phyloP scores from a whole-genome alignment of 2,329 filamentous ascomycete genomes.

The Sclerotinia nivalis region DNA sequence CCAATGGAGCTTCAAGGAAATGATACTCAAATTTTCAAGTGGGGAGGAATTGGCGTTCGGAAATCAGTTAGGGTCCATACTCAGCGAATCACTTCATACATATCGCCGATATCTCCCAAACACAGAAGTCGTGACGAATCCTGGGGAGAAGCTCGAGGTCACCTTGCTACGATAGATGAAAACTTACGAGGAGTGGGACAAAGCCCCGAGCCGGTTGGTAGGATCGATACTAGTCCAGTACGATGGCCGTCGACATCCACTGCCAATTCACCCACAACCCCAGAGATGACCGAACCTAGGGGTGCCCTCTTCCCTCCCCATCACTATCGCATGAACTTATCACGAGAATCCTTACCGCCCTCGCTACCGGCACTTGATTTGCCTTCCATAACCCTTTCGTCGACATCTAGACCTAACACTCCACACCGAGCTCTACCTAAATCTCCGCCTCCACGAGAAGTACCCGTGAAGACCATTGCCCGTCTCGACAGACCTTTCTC shows the following conservation, averaged over 20 bases:
- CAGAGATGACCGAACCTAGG: neutral
- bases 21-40: constrained; percentile 17
- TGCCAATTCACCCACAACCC: constrained; percentile 6
- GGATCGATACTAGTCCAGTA: neutral
- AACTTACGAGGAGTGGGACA: neutral
- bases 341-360: constrained; percentile 11
- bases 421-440: neutral
- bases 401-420: constrained; percentile 1
- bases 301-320: constrained; percentile 2
- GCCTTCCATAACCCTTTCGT: constrained; percentile 3
- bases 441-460: neutral
- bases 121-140: neutral
- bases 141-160: constrained; percentile 14
- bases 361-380: constrained; percentile 9
- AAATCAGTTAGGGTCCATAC: constrained; percentile 8
- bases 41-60: constrained; percentile 18
- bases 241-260: constrained; percentile 17
- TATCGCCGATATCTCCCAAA: neutral
- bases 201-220: neutral
- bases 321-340: neutral
- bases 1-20: constrained; percentile 18
- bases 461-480: neutral
- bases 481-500: constrained; percentile 14
- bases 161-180: constrained; percentile 5
- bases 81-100: constrained; percentile 15